Percentiles rank a stretch among this genome's conserved stretches.
Conservation (phyloP, 441 rosid genomes). For the Rhodomyrtus psidioides region DNA sequence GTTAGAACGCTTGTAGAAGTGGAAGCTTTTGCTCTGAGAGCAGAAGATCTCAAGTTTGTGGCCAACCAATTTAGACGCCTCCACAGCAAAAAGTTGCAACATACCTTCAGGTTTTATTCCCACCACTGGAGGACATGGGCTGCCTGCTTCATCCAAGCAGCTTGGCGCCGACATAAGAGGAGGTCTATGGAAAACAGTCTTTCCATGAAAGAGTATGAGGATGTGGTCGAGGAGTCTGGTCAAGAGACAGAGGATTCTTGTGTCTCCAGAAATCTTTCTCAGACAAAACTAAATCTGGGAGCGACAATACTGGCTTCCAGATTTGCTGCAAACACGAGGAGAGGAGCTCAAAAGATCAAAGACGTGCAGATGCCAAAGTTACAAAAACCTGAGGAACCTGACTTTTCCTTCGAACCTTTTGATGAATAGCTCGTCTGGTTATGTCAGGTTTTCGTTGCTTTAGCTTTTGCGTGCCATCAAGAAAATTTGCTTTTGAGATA, state of each 20-base stretch:
- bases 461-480: neutral
- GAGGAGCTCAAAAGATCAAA: constrained; percentile 6
- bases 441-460: neutral
- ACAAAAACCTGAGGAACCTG: constrained; percentile 11
- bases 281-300: constrained; percentile 2
- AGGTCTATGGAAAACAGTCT: constrained; percentile 35
- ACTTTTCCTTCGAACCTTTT: constrained; percentile 3
- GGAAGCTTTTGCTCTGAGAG: constrained; percentile 82
- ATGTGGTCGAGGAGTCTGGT: neutral
- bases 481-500: neutral
- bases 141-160: constrained; percentile 89
- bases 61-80: constrained; percentile 88
- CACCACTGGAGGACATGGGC: constrained; percentile 99
- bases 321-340: constrained; percentile 10
- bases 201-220: neutral
- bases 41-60: constrained; percentile 89
- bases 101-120: constrained; percentile 79
- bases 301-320: constrained; percentile 11
- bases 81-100: constrained; percentile 91
- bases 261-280: neutral
- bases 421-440: neutral
- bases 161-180: constrained; percentile 76
- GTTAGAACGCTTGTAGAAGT: constrained; percentile 76
- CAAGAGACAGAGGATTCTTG: neutral
- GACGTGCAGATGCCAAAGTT: neutral